Evolutionary conservation across 108 stramenopile species (phyloP).

Genomic region (Hondaea fermentalgiana): DNA sequence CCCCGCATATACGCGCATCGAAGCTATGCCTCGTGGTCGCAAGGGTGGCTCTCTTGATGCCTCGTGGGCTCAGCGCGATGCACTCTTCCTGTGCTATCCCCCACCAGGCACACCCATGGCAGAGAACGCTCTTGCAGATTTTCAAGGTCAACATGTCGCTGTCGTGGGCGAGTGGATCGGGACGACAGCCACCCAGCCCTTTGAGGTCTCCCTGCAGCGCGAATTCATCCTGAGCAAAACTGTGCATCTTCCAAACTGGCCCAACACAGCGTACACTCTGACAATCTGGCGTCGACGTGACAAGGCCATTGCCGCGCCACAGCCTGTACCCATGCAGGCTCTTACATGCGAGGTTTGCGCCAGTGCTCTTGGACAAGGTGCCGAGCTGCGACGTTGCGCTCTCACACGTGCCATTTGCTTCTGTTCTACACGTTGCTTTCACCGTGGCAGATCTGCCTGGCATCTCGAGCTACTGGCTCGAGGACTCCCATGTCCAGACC

Average conservation of each 20-base stretch:
- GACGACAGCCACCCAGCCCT: neutral
- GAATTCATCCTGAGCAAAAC: neutral
- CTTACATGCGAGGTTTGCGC: neutral
- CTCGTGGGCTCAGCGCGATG: neutral
- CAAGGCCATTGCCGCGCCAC: neutral
- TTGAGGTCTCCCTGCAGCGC: neutral
- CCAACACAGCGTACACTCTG: neutral
- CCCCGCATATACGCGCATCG: neutral
- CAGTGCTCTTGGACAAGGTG: neutral
- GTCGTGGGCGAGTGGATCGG: neutral
- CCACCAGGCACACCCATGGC: neutral
- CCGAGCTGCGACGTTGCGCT: neutral
- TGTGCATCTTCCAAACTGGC: neutral
- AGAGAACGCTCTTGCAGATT: neutral
- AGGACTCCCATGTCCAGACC: too few relatives aligned
- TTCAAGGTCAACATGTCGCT: neutral
- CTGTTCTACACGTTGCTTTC: neutral
- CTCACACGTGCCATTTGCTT: neutral
- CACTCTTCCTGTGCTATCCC: neutral
- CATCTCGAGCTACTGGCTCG: neutral
- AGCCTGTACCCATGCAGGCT: neutral
- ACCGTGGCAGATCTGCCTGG: neutral
- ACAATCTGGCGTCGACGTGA: neutral
- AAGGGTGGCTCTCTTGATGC: neutral
- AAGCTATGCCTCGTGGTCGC: neutral